Conservation (phyloP, 129 eudicot genomes). For the Chrysanthemum lavandulifolium region DNA sequence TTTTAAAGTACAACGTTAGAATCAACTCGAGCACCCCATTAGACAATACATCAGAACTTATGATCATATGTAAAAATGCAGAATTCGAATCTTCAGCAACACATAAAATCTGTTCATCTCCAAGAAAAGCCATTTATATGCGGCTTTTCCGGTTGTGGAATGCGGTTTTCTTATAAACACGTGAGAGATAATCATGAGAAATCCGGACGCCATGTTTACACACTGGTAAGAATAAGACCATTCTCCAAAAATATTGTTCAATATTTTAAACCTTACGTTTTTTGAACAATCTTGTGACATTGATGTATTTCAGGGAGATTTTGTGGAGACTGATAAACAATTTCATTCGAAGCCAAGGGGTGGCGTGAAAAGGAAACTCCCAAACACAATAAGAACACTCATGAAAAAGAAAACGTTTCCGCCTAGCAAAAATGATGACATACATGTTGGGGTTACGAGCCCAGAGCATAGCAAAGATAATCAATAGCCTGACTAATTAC, state of each 20-base stretch:
- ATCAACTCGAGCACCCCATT: not conserved
- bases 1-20: too few relatives aligned
- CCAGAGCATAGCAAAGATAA: too few relatives aligned
- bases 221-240: conserved; percentile 39
- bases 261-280: too few relatives aligned
- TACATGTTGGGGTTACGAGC: not conserved
- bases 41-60: not conserved
- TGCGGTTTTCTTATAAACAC: conserved; percentile 78
- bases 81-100: conserved; percentile 84
- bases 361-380: conserved; percentile 64
- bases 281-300: too few relatives aligned
- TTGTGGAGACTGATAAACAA: conserved; percentile 65
- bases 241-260: too few relatives aligned
- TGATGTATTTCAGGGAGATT: conserved; percentile 63
- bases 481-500: too few relatives aligned
- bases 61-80: conserved; percentile 22
- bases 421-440: conserved; percentile 33
- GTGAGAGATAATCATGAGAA: conserved; percentile 88
- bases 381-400: conserved; percentile 47
- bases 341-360: conserved; percentile 67
- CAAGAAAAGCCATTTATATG: conserved; percentile 59
- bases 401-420: conserved; percentile 54
- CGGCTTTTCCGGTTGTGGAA: conserved; percentile 60
- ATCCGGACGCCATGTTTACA: conserved; percentile 55
- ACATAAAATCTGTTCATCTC: conserved; percentile 75